Conservation (phyloP, 768 basidiomycete species). For the Porphyrellus cyaneotinctus region DNA sequence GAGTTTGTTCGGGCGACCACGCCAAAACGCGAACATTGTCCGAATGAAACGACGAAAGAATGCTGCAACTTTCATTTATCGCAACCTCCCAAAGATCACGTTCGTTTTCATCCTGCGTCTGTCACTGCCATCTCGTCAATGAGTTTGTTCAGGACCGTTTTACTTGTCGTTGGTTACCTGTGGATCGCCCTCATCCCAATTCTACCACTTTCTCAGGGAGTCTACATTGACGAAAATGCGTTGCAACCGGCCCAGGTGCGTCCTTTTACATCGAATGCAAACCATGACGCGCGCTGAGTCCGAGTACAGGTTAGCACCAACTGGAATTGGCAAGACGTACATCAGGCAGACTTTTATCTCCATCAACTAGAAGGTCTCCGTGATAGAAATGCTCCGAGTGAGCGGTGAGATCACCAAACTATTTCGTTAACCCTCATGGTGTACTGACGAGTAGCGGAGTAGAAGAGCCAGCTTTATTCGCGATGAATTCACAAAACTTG, state of each 20-base stretch:
- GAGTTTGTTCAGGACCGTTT: slow-evolving; percentile 40
- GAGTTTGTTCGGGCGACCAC: slow-evolving; percentile 15
- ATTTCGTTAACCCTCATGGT: not conserved
- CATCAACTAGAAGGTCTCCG: slow-evolving; percentile 60
- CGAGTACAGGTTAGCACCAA: slow-evolving; percentile 75
- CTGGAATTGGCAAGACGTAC: slow-evolving; percentile 91
- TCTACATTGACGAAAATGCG: slow-evolving; percentile 95
- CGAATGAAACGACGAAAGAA: slow-evolving; percentile 47
- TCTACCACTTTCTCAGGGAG: slow-evolving; percentile 55
- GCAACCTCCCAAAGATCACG: slow-evolving; percentile 31
- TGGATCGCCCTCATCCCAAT: slow-evolving; percentile 83
- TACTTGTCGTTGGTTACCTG: slow-evolving; percentile 66
- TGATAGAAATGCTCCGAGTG: slow-evolving; percentile 59
- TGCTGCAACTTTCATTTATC: slow-evolving; percentile 32
- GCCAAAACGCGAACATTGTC: slow-evolving; percentile 32
- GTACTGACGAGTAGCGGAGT: not conserved
- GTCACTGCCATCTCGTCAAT: not conserved
- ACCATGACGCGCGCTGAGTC: not conserved
- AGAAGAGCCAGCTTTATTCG: slow-evolving; percentile 66
- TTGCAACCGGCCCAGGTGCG: slow-evolving; percentile 85
- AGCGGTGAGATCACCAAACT: slow-evolving; percentile 52
- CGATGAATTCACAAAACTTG: slow-evolving; percentile 67
- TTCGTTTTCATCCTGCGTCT: slow-evolving; percentile 9
- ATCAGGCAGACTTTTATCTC: slow-evolving; percentile 78
- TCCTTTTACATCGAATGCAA: not conserved